These are phyloP conservation scores for Waltergamsia citrina DNA, from an alignment of 2,329 filamentous ascomycete species.

Conservation along the genomic window DNA sequence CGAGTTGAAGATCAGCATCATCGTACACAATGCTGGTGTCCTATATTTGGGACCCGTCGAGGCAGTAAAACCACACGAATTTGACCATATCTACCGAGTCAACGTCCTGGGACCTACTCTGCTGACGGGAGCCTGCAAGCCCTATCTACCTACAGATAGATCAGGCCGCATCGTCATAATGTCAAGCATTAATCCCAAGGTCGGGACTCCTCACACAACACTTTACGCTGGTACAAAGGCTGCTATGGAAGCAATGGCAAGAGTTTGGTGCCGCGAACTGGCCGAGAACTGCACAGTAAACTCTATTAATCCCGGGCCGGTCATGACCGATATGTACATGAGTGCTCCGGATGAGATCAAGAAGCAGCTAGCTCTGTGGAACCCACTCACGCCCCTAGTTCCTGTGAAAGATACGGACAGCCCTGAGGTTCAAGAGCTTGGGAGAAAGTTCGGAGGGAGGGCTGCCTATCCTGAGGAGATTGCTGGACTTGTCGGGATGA, in stretches of 20 bases:
- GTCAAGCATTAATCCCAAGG: slow-evolving; percentile 35
- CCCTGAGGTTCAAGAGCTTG: slow-evolving; percentile 22
- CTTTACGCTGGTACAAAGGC: slow-evolving; percentile 46
- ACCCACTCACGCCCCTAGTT: slow-evolving; percentile 38
- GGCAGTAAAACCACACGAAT: slow-evolving; percentile 53
- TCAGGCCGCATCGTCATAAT: slow-evolving; percentile 46
- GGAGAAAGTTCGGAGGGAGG: slow-evolving; percentile 38
- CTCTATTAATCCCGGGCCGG: slow-evolving; percentile 43
- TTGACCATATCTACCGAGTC: slow-evolving; percentile 60
- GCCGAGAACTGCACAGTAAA: slow-evolving; percentile 42
- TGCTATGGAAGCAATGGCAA: slow-evolving; percentile 44
- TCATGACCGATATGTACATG: slow-evolving; percentile 38
- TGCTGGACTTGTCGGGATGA: slow-evolving; percentile 56
- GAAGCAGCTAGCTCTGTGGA: slow-evolving; percentile 25
- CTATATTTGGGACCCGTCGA: slow-evolving; percentile 52
- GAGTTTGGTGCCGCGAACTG: slow-evolving; percentile 44
- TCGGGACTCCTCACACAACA: slow-evolving; percentile 39
- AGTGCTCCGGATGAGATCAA: slow-evolving; percentile 28
- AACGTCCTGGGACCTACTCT: slow-evolving; percentile 75
- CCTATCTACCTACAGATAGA: slow-evolving; percentile 62
- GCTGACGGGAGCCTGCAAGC: slow-evolving; percentile 60
- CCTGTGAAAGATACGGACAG: slow-evolving; percentile 16
- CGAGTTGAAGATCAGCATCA: slow-evolving; percentile 39
- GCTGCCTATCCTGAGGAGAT: slow-evolving; percentile 54
- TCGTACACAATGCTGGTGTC: slow-evolving; percentile 75